phyloP scores from a whole-genome alignment of 2,329 filamentous ascomycete genomes.

The Sclerotinia nivalis region DNA sequence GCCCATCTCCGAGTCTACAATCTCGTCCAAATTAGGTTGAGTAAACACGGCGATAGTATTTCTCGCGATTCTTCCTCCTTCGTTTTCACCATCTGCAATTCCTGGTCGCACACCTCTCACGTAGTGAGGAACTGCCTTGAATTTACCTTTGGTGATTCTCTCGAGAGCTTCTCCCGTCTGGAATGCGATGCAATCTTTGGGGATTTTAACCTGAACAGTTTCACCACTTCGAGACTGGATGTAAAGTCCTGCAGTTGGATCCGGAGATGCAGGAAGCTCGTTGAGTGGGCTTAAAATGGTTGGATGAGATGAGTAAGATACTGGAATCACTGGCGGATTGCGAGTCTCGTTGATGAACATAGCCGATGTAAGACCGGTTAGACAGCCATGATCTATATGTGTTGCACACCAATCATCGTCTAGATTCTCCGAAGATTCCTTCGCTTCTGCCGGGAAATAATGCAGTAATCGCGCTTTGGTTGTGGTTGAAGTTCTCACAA shows the following conservation, averaged over 20 bases:
- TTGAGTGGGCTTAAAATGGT: conserved; percentile 53
- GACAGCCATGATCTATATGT: conserved; percentile 86
- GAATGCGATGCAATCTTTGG: conserved; percentile 87
- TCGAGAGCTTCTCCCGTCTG: conserved; percentile 93
- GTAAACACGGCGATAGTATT: conserved; percentile 97
- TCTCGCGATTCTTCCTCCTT: conserved; percentile 60
- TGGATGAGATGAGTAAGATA: conserved; percentile 38
- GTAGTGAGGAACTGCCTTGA: conserved; percentile 95
- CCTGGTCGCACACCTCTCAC: conserved; percentile 72
- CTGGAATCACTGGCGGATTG: conserved; percentile 42
- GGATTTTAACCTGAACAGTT: conserved; percentile 89
- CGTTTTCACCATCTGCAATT: conserved; percentile 42
- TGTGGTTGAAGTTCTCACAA: conserved; percentile 81
- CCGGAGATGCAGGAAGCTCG: conserved; percentile 75
- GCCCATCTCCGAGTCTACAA: conserved; percentile 67
- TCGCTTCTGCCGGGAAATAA: conserved; percentile 72
- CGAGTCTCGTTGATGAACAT: conserved; percentile 88
- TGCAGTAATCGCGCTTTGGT: conserved; percentile 91
- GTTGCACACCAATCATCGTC: conserved; percentile 95
- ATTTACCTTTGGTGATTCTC: conserved; percentile 84
- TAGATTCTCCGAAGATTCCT: conserved; percentile 44
- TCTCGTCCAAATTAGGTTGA: conserved; percentile 85
- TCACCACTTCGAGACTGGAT: conserved; percentile 82
- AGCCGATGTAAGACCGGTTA: conserved; percentile 90
- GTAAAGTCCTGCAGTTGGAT: conserved; percentile 86